A percentile compares a stretch with the other conserved stretches of the same genome.
These are phyloP conservation scores for Oryza punctata DNA, from an alignment of 176 grass and related monocot genomes.

Conservation along the genomic window DNA sequence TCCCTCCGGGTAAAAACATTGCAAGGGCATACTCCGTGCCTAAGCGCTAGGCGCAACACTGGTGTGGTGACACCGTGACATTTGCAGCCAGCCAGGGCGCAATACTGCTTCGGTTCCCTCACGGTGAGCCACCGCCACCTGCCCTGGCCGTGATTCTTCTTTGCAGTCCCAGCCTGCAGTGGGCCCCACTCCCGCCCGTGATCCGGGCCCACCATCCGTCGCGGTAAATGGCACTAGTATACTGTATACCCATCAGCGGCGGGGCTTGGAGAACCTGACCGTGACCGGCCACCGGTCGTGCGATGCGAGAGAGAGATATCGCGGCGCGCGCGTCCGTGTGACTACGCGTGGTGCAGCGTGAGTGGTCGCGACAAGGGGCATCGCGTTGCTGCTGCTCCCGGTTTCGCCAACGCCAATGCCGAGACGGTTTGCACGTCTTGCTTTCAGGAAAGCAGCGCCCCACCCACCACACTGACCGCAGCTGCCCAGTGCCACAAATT, in stretches of 20 bases:
- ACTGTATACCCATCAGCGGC: neutral
- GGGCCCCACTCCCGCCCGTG: neutral
- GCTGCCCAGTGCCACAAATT: too few relatives aligned
- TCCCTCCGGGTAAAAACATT: too few relatives aligned
- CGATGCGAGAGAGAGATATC: neutral
- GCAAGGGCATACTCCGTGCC: too few relatives aligned
- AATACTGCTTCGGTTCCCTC: neutral
- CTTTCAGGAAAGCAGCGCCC: constrained; percentile 60
- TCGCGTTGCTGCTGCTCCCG: neutral
- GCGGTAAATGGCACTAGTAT: neutral
- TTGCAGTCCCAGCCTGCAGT: neutral
- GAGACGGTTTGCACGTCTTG: constrained; percentile 50
- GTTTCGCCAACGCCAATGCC: neutral
- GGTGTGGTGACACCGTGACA: neutral
- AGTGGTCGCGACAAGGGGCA: neutral
- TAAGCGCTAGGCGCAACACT: too few relatives aligned
- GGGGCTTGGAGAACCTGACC: neutral
- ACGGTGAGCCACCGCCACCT: too few relatives aligned
- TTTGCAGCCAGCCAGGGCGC: too few relatives aligned
- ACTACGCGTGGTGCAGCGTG: neutral
- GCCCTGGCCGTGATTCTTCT: neutral
- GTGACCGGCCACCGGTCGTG: neutral
- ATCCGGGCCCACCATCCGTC: neutral
- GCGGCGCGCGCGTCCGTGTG: neutral
- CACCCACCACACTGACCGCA: constrained; percentile 9